These are phyloP conservation scores for Polyporus tsugae DNA, from an alignment of 1,284 basidiomycete species.

Conservation along the genomic window DNA sequence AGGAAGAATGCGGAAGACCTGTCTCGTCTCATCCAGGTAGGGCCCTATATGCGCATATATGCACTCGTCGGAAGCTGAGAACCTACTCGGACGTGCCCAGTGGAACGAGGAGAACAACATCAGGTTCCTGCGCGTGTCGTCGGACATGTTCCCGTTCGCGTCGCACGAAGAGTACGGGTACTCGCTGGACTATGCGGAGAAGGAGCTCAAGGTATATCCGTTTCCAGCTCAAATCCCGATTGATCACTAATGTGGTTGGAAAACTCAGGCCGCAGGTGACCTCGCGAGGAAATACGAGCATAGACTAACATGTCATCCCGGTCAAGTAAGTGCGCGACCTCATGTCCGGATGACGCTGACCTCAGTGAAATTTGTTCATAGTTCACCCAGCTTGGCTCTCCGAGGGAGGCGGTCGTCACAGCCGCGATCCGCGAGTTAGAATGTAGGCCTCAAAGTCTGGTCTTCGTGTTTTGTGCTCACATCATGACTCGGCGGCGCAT, in stretches of 20 bases:
- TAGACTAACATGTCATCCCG: constrained; percentile 87
- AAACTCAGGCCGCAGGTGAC: constrained; percentile 64
- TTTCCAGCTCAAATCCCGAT: constrained; percentile 20
- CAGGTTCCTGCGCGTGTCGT: constrained; percentile 84
- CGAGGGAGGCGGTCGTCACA: constrained; percentile 74
- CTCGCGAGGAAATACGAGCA: constrained; percentile 83
- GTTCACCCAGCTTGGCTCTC: constrained; percentile 87
- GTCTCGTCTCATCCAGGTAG: constrained; percentile 63
- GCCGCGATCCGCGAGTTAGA: constrained; percentile 81
- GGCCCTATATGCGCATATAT: neutral
- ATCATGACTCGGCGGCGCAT: neutral
- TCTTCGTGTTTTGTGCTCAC: no score
- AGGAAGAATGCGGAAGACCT: constrained; percentile 80
- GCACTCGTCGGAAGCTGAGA: neutral
- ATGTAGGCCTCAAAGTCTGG: constrained; percentile 44
- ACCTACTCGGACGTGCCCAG: constrained; percentile 43
- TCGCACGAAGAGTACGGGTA: constrained; percentile 86
- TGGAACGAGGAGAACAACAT: constrained; percentile 87
- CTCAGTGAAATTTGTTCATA: constrained; percentile 43
- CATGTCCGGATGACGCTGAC: neutral
- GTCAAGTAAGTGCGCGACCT: constrained; percentile 43
- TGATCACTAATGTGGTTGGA: neutral
- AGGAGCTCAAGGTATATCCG: constrained; percentile 51
- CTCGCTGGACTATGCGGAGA: constrained; percentile 72
- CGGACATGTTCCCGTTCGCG: constrained; percentile 92